Percentiles rank a stretch among this genome's conserved stretches.
phyloP scores from a whole-genome alignment of 2,329 filamentous ascomycete species.

The Fonsecaea monophora region DNA sequence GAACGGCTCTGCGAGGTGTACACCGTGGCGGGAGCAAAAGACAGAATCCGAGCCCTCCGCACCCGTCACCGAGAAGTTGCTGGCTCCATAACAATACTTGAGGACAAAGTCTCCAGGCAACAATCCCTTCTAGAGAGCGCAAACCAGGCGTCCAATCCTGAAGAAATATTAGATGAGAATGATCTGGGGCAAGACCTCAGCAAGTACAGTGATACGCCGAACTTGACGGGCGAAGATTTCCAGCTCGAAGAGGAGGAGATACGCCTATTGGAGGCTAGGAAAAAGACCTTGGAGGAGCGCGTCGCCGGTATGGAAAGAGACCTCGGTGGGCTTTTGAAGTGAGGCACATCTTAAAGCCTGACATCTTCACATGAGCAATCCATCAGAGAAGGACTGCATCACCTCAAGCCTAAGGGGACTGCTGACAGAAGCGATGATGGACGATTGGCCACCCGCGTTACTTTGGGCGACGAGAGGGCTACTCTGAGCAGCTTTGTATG shows the following conservation, averaged over 20 bases:
- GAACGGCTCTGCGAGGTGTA: slow-evolving; percentile 92
- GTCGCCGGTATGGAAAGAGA: slow-evolving; percentile 73
- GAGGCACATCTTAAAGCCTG: neutral
- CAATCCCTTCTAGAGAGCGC: slow-evolving; percentile 73
- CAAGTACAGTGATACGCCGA: slow-evolving; percentile 33
- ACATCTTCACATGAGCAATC: neutral
- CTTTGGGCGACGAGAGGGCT: neutral
- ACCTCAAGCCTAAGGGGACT: neutral
- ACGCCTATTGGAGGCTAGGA: slow-evolving; percentile 67
- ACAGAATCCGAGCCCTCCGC: slow-evolving; percentile 76
- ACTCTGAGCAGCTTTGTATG: neutral
- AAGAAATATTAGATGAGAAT: slow-evolving; percentile 61
- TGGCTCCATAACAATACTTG: slow-evolving; percentile 79
- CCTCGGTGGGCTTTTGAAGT: slow-evolving; percentile 66
- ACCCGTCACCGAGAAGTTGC: slow-evolving; percentile 73
- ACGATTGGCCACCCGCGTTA: neutral
- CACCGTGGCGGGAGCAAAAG: slow-evolving; percentile 76
- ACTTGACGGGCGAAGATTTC: slow-evolving; percentile 52
- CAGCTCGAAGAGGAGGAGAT: slow-evolving; percentile 61
- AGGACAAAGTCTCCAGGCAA: slow-evolving; percentile 79
- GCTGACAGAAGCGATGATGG: neutral
- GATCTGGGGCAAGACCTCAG: slow-evolving; percentile 45
- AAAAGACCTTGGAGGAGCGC: slow-evolving; percentile 66
- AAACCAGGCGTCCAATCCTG: slow-evolving; percentile 66
- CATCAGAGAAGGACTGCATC: neutral